phyloP scores from a whole-genome alignment of 768 basidiomycete genomes.

The Tephrocybe sp. region DNA sequence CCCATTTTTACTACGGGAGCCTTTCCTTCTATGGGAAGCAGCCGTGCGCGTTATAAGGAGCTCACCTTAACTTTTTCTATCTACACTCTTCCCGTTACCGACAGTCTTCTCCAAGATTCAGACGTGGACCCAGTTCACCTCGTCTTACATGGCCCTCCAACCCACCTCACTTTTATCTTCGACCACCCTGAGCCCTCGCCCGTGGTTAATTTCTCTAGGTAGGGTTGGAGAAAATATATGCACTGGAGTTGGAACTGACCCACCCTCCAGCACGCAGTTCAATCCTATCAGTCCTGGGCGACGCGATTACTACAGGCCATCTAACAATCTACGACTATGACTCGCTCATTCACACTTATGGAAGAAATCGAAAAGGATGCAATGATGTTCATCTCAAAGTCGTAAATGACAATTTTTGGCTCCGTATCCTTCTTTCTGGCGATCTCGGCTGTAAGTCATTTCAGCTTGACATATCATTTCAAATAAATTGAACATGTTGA shows the following conservation, averaged over 20 bases:
- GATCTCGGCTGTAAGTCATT: conserved; percentile 63
- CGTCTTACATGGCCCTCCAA: conserved; percentile 43
- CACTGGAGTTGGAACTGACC: conserved; percentile 9
- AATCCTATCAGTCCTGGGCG: conserved; percentile 56
- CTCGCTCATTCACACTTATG: conserved; percentile 60
- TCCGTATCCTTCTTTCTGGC: conserved; percentile 63
- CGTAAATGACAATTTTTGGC: conserved; percentile 64
- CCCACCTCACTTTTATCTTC: conserved; percentile 44
- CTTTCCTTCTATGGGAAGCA: conserved; percentile 31
- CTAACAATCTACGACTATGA: conserved; percentile 63
- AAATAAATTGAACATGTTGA: conserved; percentile 16
- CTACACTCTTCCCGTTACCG: conserved; percentile 23
- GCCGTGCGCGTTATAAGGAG: conserved; percentile 26
- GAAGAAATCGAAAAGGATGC: conserved; percentile 54
- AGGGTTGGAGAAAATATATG: conserved; percentile 15
- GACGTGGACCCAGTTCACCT: conserved; percentile 42
- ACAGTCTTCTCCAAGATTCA: conserved; percentile 38
- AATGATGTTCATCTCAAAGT: conserved; percentile 63
- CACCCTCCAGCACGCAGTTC: conserved; percentile 52
- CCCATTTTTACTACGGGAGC: conserved; percentile 30
- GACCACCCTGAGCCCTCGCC: conserved; percentile 43
- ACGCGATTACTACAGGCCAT: conserved; percentile 58
- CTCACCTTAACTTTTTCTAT: conserved; percentile 25
- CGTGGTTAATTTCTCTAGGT: conserved; percentile 55
- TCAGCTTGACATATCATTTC: not conserved